Evolutionary conservation across 1,139 yeast genomes (phyloP).

Genomic region (Taphrina pruni): DNA sequence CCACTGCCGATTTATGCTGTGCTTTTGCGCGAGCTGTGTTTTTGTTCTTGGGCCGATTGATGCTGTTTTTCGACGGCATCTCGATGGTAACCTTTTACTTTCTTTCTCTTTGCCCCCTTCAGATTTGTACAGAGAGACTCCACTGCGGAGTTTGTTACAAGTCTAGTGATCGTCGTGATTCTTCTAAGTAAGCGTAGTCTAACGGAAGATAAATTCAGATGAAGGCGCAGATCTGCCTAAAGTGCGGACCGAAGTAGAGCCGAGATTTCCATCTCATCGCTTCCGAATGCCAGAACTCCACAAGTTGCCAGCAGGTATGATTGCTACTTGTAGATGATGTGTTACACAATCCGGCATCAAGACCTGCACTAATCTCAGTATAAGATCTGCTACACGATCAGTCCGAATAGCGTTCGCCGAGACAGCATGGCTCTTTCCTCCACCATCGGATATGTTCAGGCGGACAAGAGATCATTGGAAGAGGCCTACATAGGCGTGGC

Average conservation of each 20-base stretch:
- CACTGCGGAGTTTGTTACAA: too few species aligned
- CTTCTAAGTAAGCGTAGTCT: not conserved
- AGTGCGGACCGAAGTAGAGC: not conserved
- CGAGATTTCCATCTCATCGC: not conserved
- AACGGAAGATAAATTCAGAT: constrained; percentile 1
- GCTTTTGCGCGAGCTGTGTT: constrained; percentile 10
- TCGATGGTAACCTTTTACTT: too few species aligned
- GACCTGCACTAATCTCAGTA: too few species aligned
- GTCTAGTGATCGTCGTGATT: too few species aligned
- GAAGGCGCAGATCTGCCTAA: constrained; percentile 15
- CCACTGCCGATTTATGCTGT: constrained; percentile 32
- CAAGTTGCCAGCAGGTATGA: not conserved
- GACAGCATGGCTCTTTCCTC: constrained; percentile 13
- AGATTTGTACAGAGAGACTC: too few species aligned
- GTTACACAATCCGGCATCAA: too few species aligned
- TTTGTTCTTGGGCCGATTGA: constrained; percentile 20
- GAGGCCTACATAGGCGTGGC: constrained; percentile 49
- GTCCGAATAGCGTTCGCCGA: too few species aligned
- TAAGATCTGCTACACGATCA: too few species aligned
- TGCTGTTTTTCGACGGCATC: constrained; percentile 31
- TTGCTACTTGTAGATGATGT: too few species aligned
- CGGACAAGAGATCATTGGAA: constrained; percentile 41
- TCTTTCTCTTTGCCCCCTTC: too few species aligned
- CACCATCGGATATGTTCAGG: constrained; percentile 6
- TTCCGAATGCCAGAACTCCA: not conserved